These are phyloP conservation scores for Macroventuria anomochaeta DNA, from an alignment of 2,329 filamentous ascomycete genomes.

Conservation along the genomic window DNA sequence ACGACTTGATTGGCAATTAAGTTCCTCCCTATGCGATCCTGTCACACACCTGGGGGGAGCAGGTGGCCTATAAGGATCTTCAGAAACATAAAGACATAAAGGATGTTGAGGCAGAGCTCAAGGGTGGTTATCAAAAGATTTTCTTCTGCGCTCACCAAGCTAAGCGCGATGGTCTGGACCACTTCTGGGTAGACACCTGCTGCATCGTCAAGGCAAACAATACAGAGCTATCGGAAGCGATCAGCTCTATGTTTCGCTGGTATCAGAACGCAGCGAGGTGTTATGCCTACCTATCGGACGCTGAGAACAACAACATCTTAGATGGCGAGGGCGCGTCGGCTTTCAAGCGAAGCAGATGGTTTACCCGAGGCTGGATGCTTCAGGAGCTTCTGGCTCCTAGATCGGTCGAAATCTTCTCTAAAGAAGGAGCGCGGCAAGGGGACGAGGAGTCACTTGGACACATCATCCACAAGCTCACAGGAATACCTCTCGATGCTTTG, in stretches of 20 bases:
- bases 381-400: constrained; percentile 26
- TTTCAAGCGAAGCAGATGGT: constrained; percentile 18
- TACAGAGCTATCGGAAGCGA: too few relatives aligned
- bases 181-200: neutral
- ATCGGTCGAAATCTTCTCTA: constrained; percentile 25
- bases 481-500: constrained; percentile 14
- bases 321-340: neutral
- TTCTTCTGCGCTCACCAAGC: constrained; percentile 1
- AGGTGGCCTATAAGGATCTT: constrained; percentile 15
- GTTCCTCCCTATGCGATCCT: constrained; percentile 18
- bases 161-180: constrained; percentile 4
- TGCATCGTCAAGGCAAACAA: too few relatives aligned
- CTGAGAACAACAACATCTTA: neutral
- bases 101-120: neutral
- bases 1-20: neutral
- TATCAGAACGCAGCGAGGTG: constrained; percentile 7
- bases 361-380: constrained; percentile 13
- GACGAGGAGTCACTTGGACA: constrained; percentile 7
- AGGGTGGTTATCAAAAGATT: constrained; percentile 9
- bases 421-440: constrained; percentile 11
- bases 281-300: constrained; percentile 13
- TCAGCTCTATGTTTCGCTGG: neutral
- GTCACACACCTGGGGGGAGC: constrained; percentile 23
- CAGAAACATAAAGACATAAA: neutral
- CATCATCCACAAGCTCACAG: constrained; percentile 12